These are phyloP conservation scores for Pseudotsuga menziesii DNA, from an alignment of 75 land plant genomes.

Conservation along the genomic window DNA sequence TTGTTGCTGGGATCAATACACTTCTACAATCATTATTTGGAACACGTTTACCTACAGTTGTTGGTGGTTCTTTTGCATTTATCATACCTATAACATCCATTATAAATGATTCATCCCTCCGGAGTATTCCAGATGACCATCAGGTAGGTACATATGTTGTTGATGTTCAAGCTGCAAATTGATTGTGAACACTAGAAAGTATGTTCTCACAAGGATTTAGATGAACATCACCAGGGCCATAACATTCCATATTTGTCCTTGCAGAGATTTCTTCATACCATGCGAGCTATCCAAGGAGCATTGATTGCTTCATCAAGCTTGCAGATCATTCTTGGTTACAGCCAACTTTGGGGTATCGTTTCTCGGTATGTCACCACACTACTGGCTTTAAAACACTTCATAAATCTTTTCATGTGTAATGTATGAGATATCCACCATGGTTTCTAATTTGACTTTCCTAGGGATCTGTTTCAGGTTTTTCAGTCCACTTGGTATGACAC, in stretches of 20 bases:
- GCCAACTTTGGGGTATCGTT: slow-evolving; percentile 72
- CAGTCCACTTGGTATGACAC: slow-evolving; percentile 81
- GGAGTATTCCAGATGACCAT: slow-evolving; percentile 1
- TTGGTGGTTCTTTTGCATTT: slow-evolving; percentile 54
- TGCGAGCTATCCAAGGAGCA: slow-evolving; percentile 92
- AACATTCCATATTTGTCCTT: not conserved
- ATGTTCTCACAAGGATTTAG: too few species aligned
- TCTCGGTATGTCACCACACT: slow-evolving; percentile 23
- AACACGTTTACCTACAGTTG: slow-evolving; percentile 37
- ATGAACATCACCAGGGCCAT: too few species aligned
- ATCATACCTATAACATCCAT: slow-evolving; percentile 1
- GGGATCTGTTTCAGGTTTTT: slow-evolving; percentile 54
- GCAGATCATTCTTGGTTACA: slow-evolving; percentile 77
- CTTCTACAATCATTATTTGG: slow-evolving; percentile 46
- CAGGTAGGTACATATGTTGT: not conserved
- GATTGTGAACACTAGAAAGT: too few species aligned
- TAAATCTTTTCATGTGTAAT: not conserved
- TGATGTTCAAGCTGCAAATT: too few species aligned
- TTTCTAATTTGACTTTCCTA: not conserved
- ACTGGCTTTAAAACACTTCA: not conserved
- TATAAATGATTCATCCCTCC: not conserved
- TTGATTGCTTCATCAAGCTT: slow-evolving; percentile 58
- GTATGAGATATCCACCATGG: not conserved
- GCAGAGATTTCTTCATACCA: slow-evolving; percentile 67
- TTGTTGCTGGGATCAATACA: slow-evolving; percentile 45